Conservation (phyloP, 805 yeast species). For the Starmerella vaccinii region DNA sequence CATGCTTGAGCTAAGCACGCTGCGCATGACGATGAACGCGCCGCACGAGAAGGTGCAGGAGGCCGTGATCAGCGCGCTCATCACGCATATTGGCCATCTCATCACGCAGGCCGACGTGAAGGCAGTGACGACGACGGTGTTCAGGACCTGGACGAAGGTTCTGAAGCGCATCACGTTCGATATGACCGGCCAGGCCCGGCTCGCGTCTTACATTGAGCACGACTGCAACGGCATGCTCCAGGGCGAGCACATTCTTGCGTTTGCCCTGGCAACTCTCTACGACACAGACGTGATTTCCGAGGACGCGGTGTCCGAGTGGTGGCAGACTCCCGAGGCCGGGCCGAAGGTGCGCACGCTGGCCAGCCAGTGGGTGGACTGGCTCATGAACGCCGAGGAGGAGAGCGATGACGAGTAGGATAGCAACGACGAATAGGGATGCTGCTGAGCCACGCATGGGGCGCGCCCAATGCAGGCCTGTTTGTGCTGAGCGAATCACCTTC, state of each 20-base stretch:
- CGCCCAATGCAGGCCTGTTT: too few relatives aligned
- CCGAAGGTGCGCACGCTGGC: slow-evolving; percentile 46
- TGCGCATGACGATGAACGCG: slow-evolving; percentile 96
- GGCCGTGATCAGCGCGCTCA: slow-evolving; percentile 66
- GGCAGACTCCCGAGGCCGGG: slow-evolving; percentile 45
- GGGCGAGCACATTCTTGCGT: slow-evolving; percentile 41
- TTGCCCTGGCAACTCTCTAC: slow-evolving; percentile 52
- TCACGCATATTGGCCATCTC: slow-evolving; percentile 59
- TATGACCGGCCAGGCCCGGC: slow-evolving; percentile 63
- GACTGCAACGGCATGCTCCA: slow-evolving; percentile 34
- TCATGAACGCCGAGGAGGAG: slow-evolving; percentile 65
- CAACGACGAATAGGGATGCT: too few relatives aligned
- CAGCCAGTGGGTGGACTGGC: slow-evolving; percentile 75
- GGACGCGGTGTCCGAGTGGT: slow-evolving; percentile 72
- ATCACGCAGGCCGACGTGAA: slow-evolving; percentile 66
- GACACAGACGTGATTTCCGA: slow-evolving; percentile 78
- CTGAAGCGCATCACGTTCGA: slow-evolving; percentile 80
- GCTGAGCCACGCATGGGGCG: too few relatives aligned
- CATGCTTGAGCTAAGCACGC: slow-evolving; percentile 77
- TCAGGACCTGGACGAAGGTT: slow-evolving; percentile 71
- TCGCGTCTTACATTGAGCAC: slow-evolving; percentile 42
- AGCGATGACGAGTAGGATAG: slow-evolving; percentile 38
- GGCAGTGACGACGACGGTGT: slow-evolving; percentile 66
- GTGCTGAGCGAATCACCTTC: too few relatives aligned
- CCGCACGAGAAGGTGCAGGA: slow-evolving; percentile 83